Evolutionary conservation across 805 yeast species (phyloP).

Genomic region (Hyphopichia homilentoma): DNA sequence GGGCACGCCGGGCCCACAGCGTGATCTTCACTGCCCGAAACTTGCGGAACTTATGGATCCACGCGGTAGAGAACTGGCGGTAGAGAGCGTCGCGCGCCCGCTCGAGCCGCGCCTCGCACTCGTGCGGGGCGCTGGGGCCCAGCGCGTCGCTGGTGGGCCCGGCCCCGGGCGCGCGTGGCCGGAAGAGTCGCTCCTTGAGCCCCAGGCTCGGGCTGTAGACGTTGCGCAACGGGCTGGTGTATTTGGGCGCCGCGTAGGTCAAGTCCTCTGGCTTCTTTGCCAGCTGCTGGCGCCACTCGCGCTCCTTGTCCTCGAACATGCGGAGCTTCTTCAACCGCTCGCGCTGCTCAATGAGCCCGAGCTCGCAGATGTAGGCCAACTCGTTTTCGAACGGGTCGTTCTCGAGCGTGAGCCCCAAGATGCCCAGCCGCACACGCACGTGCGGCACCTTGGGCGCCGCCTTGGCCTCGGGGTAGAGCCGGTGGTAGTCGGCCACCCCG

Average conservation of each 20-base stretch:
- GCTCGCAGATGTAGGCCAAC: conserved; percentile 57
- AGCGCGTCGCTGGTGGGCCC: conserved; percentile 2
- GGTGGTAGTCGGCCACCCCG: conserved; percentile 23
- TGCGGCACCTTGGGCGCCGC: conserved; percentile 49
- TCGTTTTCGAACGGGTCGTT: conserved; percentile 90
- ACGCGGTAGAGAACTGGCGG: conserved; percentile 25
- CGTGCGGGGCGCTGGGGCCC: conserved; percentile 13
- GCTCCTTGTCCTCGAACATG: conserved; percentile 28
- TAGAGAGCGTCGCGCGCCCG: conserved; percentile 23
- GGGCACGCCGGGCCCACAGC: conserved; percentile 22
- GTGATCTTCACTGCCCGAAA: conserved; percentile 20
- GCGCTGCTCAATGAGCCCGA: conserved; percentile 65
- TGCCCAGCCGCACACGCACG: conserved; percentile 50
- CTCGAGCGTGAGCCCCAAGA: conserved; percentile 64
- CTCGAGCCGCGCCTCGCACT: conserved; percentile 23
- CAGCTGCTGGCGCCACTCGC: conserved; percentile 7
- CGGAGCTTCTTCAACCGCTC: conserved; percentile 50
- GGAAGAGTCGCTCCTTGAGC: conserved; percentile 8
- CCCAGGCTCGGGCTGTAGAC: conserved; percentile 2
- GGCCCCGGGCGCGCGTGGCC: conserved; percentile 1
- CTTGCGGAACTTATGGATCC: conserved; percentile 29
- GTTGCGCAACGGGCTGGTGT: conserved; percentile 7
- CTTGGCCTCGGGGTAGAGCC: conserved; percentile 33
- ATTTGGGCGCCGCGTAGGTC: conserved; percentile 2
- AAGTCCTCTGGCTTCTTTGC: not conserved